Conservation (phyloP, 208 protist genomes). For the Phytomonas sp. region DNA sequence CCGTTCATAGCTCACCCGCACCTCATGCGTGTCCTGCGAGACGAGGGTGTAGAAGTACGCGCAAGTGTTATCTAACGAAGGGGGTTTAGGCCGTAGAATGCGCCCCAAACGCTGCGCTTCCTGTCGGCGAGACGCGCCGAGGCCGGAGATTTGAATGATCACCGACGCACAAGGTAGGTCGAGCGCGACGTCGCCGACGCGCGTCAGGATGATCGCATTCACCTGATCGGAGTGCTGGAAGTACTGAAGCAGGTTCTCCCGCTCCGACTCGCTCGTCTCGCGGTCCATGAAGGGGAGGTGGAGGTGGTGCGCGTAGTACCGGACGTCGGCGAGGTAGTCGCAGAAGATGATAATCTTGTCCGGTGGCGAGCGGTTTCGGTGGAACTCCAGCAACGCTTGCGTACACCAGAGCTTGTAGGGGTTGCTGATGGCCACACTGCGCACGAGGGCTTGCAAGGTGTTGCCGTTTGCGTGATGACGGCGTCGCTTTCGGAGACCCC, state of each 20-base stretch:
- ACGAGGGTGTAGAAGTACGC: conserved; percentile 99
- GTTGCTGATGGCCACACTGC: conserved; percentile 74
- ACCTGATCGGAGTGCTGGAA: conserved; percentile 70
- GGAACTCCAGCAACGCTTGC: conserved; percentile 93
- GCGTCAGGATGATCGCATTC: conserved; percentile 96
- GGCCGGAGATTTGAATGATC: conserved; percentile 98
- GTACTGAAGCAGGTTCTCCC: conserved; percentile 72
- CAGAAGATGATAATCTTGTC: conserved; percentile 92
- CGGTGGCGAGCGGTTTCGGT: conserved; percentile 88
- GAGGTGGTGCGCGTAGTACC: conserved; percentile 76
- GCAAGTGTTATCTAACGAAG: conserved; percentile 88
- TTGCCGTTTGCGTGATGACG: conserved; percentile 3
- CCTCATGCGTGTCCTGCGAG: conserved; percentile 95
- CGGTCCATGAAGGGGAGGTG: conserved; percentile 85
- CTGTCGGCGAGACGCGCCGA: conserved; percentile 93
- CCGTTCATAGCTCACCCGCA: conserved; percentile 93
- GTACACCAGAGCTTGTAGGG: conserved; percentile 88
- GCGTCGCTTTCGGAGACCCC: not conserved
- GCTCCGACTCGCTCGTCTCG: conserved; percentile 73
- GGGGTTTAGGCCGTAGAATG: conserved; percentile 92
- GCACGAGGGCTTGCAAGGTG: conserved; percentile 18
- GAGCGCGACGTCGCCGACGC: conserved; percentile 96
- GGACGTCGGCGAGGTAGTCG: conserved; percentile 78
- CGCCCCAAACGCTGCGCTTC: conserved; percentile 97
- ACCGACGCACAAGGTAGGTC: conserved; percentile 98